phyloP scores from a whole-genome alignment of 257 asterid species.

The Dorcoceras hygrometricum region DNA sequence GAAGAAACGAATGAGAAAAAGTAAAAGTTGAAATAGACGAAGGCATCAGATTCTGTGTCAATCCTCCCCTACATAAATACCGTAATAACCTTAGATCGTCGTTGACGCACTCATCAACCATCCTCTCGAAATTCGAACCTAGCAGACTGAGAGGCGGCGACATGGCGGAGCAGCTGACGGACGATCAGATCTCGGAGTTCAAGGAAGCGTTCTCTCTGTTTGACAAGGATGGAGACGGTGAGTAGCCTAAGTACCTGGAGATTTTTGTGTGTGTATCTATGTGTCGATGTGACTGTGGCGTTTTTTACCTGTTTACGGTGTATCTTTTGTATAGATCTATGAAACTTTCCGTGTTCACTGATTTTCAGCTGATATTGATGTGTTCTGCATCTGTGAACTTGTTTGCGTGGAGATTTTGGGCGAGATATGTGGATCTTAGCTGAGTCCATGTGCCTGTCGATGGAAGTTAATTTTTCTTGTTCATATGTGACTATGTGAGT shows the following conservation, averaged over 20 bases:
- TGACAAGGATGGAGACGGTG: slow-evolving; percentile 67
- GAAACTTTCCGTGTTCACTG: neutral
- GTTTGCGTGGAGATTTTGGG: neutral
- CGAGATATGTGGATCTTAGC: neutral
- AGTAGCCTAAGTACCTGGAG: slow-evolving; percentile 2
- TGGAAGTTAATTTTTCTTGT: too few species aligned
- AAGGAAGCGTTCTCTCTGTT: slow-evolving; percentile 66
- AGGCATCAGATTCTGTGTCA: too few species aligned
- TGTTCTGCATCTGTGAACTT: neutral
- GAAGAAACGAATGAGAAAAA: too few species aligned
- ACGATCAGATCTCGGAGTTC: slow-evolving; percentile 67
- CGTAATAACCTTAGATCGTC: neutral
- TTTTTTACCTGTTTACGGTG: neutral
- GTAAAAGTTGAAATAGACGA: too few species aligned
- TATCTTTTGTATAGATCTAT: neutral
- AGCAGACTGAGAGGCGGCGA: too few species aligned
- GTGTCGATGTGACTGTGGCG: neutral
- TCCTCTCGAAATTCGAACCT: too few species aligned
- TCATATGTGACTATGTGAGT: too few species aligned
- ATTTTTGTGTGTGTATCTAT: neutral
- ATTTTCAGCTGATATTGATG: neutral
- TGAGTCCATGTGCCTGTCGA: neutral
- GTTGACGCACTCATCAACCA: neutral
- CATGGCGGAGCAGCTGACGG: slow-evolving; percentile 51
- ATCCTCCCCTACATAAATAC: too few species aligned